Base-by-base conservation (phyloP, 2,329 filamentous ascomycete species). In the Ophiocordyceps camponoti-leonardi region DNA sequence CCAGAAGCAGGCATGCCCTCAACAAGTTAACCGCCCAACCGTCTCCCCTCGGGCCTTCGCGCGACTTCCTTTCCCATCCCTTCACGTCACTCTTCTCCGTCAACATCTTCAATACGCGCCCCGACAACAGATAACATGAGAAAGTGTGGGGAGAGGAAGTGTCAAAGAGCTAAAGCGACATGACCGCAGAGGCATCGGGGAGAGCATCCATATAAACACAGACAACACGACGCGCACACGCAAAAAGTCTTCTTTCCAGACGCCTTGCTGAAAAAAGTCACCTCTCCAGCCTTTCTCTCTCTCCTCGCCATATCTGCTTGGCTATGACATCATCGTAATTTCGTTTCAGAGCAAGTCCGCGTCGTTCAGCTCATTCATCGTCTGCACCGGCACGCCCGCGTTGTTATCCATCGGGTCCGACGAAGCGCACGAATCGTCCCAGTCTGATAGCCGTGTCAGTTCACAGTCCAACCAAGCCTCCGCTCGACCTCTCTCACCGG, bases 361-460 rank as follows among this genome's bases (percentile, higher is more conserved):
- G 46, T 65, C 64, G 50, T 64, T 62, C 46, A 66, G 50, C 45
- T 72, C 64, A 44, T 57, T 60, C 44, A 61, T 59, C 41, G 61
- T 57, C 50, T 66, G 65, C 51, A 67, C 64, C 52, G 61, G 61
- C 46, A 68, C 58, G 45, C 71, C 71, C 39, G 64, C 63, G 45
- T 73, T 56, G 49, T 67, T 67, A 47, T 74, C 73, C 55, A 73
- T 64, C 47, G 67, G 67, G 30, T 76, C 73, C 7, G 73, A 77
- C 43, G 73, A 76, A 42, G 58, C 69, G 52, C 64, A 65, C 41
- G 68, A 76, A 51, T 67, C 67, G 51, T 73, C 71, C 73, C 73
- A 77, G 48, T 75, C 72, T 73, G 48, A 7, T 18, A n/a, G n/a
- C 35, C 35, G 20, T 18, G 35, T 39, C 35, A 39, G 35, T 18